Conservation (phyloP, 2,329 filamentous ascomycete species). For the Chlorencoelia australis region DNA sequence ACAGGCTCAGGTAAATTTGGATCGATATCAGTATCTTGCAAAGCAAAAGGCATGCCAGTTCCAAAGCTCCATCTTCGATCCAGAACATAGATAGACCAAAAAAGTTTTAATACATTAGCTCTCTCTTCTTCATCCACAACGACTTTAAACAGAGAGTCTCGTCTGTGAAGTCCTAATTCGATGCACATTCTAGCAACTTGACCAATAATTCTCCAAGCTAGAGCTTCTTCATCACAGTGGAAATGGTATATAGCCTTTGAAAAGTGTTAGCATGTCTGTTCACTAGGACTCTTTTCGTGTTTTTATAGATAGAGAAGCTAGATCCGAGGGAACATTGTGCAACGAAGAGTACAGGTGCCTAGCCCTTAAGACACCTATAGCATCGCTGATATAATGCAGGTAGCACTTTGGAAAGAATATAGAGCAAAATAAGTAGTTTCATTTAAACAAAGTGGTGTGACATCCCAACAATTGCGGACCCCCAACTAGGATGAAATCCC, state of each 20-base stretch:
- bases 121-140: slow-evolving; percentile 62
- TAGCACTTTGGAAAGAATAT: too few relatives aligned
- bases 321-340: too few relatives aligned
- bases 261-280: slow-evolving; percentile 33
- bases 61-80: slow-evolving; percentile 83
- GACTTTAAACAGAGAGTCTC: slow-evolving; percentile 57
- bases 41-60: slow-evolving; percentile 76
- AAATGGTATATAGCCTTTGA: slow-evolving; percentile 66
- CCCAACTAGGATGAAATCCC: too few relatives aligned
- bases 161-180: slow-evolving; percentile 74
- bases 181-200: slow-evolving; percentile 70
- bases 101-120: slow-evolving; percentile 57
- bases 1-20: slow-evolving; percentile 70
- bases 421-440: too few relatives aligned
- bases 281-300: too few relatives aligned
- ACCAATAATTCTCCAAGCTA: slow-evolving; percentile 81
- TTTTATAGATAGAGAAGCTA: too few relatives aligned
- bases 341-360: too few relatives aligned
- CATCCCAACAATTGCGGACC: too few relatives aligned
- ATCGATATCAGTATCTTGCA: slow-evolving; percentile 82
- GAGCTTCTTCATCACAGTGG: slow-evolving; percentile 72
- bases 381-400: too few relatives aligned
- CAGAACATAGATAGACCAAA: slow-evolving; percentile 80
- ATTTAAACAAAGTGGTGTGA: too few relatives aligned
- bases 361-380: too few relatives aligned